Percentiles rank a stretch among this genome's conserved stretches.
phyloP scores from a whole-genome alignment of 371 early-diverging fungal genomes.

The Lichtheimia ramosa region DNA sequence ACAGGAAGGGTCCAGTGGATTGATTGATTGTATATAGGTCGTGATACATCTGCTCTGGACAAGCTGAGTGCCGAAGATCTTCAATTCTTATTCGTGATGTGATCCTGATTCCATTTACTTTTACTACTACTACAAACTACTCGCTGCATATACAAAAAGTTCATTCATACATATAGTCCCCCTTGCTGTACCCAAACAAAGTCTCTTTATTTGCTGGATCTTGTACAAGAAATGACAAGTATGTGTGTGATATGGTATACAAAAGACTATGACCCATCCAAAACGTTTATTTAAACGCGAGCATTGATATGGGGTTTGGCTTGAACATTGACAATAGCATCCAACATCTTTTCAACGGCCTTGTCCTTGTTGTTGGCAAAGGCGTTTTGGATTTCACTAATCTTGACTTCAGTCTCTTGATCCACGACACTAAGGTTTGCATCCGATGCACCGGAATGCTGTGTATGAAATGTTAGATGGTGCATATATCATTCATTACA shows the following conservation, averaged over 20 bases:
- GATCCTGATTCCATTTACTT: constrained; percentile 6
- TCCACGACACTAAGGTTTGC: constrained; percentile 69
- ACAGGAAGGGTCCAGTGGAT: not conserved
- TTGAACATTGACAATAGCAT: constrained; percentile 70
- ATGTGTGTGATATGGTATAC: too few species aligned
- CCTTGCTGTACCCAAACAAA: too few species aligned
- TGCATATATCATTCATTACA: too few species aligned
- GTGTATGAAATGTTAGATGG: constrained; percentile 8
- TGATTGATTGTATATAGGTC: constrained; percentile 8
- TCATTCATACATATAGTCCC: too few species aligned
- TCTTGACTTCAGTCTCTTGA: constrained; percentile 78
- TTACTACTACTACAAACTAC: too few species aligned
- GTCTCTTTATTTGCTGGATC: too few species aligned
- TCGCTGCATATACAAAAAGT: too few species aligned
- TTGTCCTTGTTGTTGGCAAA: constrained; percentile 69
- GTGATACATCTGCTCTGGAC: constrained; percentile 64
- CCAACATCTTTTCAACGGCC: constrained; percentile 74
- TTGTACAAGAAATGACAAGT: too few species aligned
- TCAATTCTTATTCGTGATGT: constrained; percentile 82
- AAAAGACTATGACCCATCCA: too few species aligned
- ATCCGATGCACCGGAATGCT: constrained; percentile 79
- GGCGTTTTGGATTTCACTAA: constrained; percentile 65
- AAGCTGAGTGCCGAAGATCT: constrained; percentile 83
- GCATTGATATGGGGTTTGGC: constrained; percentile 70
- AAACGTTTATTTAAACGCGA: constrained; percentile 23